Evolutionary conservation across 345 rosid species (phyloP).

Genomic region (Melaleuca quinquenervia): DNA sequence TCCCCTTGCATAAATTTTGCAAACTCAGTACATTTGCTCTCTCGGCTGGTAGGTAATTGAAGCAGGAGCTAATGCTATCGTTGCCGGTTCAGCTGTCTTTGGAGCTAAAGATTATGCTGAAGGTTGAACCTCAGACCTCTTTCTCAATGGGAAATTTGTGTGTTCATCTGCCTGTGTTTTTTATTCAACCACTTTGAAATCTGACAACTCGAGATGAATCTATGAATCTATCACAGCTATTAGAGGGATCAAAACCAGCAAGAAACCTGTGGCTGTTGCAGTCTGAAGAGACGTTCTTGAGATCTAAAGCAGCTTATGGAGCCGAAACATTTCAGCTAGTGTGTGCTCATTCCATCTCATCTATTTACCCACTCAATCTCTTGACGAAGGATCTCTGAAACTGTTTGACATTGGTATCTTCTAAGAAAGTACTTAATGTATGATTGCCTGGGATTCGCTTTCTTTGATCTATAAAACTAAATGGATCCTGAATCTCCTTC

Average conservation of each 20-base stretch:
- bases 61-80: constrained; percentile 96
- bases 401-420: neutral
- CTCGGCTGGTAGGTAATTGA: constrained; percentile 58
- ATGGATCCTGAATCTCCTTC: neutral
- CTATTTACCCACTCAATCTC: neutral
- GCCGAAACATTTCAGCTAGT: neutral
- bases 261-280: constrained; percentile 61
- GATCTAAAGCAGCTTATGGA: neutral
- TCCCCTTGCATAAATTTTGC: neutral
- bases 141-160: neutral
- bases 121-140: constrained; percentile 24
- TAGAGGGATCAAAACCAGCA: constrained; percentile 72
- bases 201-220: neutral
- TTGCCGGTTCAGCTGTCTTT: constrained; percentile 97
- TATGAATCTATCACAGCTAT: constrained; percentile 40
- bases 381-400: neutral
- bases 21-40: neutral
- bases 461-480: neutral
- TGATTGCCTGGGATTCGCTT: neutral
- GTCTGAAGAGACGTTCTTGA: constrained; percentile 25
- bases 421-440: neutral
- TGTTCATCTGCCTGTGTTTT: neutral
- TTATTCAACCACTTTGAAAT: neutral
- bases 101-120: constrained; percentile 96
- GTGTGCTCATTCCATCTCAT: neutral